phyloP scores from a whole-genome alignment of 352 stramenopile genomes.

The Blastocystis sp. region DNA sequence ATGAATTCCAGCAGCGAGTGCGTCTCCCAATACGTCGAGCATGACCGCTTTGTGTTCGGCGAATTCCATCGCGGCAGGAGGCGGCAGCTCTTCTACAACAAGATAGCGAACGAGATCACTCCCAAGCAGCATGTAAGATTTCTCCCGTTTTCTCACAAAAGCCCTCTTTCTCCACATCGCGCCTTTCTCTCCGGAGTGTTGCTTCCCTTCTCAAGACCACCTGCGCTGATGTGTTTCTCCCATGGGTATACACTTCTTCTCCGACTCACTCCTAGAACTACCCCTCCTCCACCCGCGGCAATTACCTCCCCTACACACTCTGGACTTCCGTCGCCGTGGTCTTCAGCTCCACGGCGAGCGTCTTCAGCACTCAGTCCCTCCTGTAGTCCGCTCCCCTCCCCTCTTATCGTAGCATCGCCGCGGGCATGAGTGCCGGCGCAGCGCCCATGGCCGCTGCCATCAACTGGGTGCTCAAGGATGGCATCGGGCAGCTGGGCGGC shows the following conservation, averaged over 20 bases:
- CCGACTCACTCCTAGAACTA: neutral
- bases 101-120: neutral
- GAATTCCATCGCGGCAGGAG: conserved; percentile 5
- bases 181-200: neutral
- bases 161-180: neutral
- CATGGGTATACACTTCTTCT: neutral
- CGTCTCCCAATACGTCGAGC: neutral
- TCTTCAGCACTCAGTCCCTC: conserved; percentile 45
- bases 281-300: neutral
- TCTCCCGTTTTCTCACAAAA: neutral
- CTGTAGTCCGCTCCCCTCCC: neutral
- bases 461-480: conserved; percentile 94
- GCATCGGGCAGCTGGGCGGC: conserved; percentile 88
- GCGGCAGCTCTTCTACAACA: conserved; percentile 7
- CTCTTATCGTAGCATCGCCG: neutral
- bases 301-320: conserved; percentile 20
- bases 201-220: neutral
- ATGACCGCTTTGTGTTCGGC: neutral
- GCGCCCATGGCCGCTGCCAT: conserved; percentile 83
- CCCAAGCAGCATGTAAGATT: neutral
- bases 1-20: neutral
- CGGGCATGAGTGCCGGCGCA: conserved; percentile 70
- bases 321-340: conserved; percentile 38
- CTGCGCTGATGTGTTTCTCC: conserved; percentile 24
- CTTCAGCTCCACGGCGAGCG: conserved; percentile 14